Evolutionary conservation across 139 green algal species (phyloP), one percentile per base, ranked within the genome.

Genomic region (Pleodorina starrii): DNA sequence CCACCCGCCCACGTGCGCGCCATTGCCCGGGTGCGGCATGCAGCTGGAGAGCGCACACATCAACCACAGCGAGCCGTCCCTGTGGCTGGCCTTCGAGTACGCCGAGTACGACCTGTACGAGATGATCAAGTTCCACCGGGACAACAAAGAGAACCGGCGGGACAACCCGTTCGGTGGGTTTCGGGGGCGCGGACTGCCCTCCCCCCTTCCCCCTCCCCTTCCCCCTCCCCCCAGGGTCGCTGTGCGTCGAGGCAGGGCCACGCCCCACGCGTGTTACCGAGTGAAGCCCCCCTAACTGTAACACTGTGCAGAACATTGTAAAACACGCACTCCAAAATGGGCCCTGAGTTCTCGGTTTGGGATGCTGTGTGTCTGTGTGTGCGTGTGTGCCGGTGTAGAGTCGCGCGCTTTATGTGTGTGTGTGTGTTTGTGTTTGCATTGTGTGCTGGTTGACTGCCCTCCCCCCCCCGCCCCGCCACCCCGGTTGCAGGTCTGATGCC

Each of bases 51-150:
- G 59, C 0, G 90, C 94, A 32, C 93, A 96, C 89, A 92, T 96
- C 51, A 92, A 92, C 78, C 85, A 93, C n/a, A 46, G 90, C 32
- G 93, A 96, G 72, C 86, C 93, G 21, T 91, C 77, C 48, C 83
- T 98, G 44, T 96, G 90, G 77, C 93, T 98, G 48, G 95, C 93
- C 0, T 98, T 97, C 89, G 94, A 97, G n/a, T 96, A 96, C 35
- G 95, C 94, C 17, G 94, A 97, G 40, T 94, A 96, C 78, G 96
- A 98, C 87, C 75, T 98, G 90, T 96, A 97, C 85, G 94, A 97
- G 68, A 95, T 98, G 89, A 95, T 98, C 83, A 87, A 92, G 71
- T 94, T 94, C 91, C 94, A 97, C 86, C 87, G 91, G 1, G 83
- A 88, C 63, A 57, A 85, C 74, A 77, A 81, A 21, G 86, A 90